Evolutionary conservation across 2,329 filamentous ascomycete species (phyloP).

Genomic region (Coleophoma crateriformis): DNA sequence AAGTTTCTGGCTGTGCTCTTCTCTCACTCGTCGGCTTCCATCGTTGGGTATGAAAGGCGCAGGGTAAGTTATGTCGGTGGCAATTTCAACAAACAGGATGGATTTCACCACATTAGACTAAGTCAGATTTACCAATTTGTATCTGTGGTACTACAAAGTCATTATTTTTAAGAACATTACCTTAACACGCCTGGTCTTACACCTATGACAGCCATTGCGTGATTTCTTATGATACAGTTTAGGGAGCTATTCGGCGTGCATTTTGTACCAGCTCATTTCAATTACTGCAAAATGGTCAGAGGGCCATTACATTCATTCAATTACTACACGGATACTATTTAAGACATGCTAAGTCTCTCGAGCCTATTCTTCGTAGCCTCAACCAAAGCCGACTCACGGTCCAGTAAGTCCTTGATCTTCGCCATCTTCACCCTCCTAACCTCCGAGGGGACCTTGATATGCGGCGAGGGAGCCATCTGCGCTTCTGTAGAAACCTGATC

Average conservation of each 20-base stretch:
- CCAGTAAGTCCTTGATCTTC: conserved; percentile 57
- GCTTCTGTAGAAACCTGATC: conserved; percentile 29
- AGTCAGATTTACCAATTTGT: background rate
- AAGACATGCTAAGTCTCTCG: conserved; percentile 41
- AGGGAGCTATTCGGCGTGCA: background rate
- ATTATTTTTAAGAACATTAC: conserved; percentile 7
- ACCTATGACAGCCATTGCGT: conserved; percentile 24
- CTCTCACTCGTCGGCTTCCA: background rate
- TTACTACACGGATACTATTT: background rate
- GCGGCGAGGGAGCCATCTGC: conserved; percentile 6
- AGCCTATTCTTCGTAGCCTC: conserved; percentile 60
- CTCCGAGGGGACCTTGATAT: conserved; percentile 45
- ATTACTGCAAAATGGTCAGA: too few species aligned
- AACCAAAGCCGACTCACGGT: conserved; percentile 62
- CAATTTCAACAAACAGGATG: conserved; percentile 15
- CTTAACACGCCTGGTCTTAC: conserved; percentile 26
- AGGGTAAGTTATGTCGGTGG: conserved; percentile 10
- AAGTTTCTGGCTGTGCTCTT: background rate
- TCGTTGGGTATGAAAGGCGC: conserved; percentile 7
- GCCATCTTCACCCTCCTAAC: conserved; percentile 58
- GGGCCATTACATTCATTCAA: too few species aligned
- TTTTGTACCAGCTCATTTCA: too few species aligned
- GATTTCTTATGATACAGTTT: conserved; percentile 25
- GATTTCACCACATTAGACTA: conserved; percentile 14
- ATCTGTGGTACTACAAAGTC: background rate